Base-by-base conservation (phyloP, 140 eudicot species). In the Oenanthe javanica region DNA sequence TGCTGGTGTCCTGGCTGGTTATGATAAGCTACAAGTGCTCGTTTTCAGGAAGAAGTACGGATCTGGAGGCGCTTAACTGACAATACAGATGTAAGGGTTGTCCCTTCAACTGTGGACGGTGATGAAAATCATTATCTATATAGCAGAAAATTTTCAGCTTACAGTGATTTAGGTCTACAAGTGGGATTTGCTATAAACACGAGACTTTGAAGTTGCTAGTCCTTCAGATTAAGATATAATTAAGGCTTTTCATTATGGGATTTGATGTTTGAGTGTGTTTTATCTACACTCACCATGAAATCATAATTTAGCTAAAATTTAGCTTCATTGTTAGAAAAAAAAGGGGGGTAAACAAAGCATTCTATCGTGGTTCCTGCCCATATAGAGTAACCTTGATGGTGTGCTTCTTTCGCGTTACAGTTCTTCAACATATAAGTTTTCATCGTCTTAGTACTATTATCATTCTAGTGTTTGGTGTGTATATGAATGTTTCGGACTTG, bases 1-100 rank as follows among this genome's bases (percentile, higher is more conserved):
- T 77, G 94, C 94, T 80, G 94, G 94, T 76, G 94, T 90, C 82
- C 88, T 90, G 21, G 84, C 92, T 1, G 94, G 94, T 76, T 90
- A 90, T 16, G 94, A 90, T 85, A 86, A 90, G 75, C 81, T 90
- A 46, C 94, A 90, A 87, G 47, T 90, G 51, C 55, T 90, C 48
- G 87, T 90, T 23, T 79, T 90, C 0, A 92, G 94, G 72, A 90
- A 90, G 94, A 90, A 90, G 82, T 90, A 88, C 61, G 89, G 94
- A 19, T 90, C 91, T 43, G 94, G 91, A 42, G 90, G 94, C 36
- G 92, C 83, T 72, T 90, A 90, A 89, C 11, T 75, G 5, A 63
- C 9, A 4, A 36, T 25, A 72, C 51, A 27, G 45, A 0, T 31
- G 31, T 55, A 38, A 4, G 16, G 50, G 23, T 10, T 55, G 79